phyloP scores from a whole-genome alignment of 441 rosid genomes.

The Syzygium malaccense region DNA sequence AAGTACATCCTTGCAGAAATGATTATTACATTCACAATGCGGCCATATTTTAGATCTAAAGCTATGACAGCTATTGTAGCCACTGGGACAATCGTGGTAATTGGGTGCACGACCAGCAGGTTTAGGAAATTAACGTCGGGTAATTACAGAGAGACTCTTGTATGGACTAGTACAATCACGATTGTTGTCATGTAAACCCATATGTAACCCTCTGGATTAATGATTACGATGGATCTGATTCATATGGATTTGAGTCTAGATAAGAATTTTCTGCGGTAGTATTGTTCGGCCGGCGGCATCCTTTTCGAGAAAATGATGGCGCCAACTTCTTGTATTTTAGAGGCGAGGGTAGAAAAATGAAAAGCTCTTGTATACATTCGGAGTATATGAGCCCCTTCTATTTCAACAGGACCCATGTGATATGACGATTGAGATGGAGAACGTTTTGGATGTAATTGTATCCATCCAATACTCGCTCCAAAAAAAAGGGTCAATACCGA shows the following conservation, averaged over 20 bases:
- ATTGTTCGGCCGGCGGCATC: accelerated
- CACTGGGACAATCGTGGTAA: background rate
- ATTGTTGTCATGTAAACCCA: too few species aligned
- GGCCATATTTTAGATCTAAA: background rate
- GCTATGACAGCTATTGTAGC: background rate
- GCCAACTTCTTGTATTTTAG: background rate
- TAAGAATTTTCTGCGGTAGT: too few species aligned
- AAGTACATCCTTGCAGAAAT: background rate
- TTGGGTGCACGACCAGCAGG: background rate
- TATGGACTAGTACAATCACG: accelerated
- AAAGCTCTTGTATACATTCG: background rate
- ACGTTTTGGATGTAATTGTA: accelerated
- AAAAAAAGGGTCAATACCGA: too few species aligned
- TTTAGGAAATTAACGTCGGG: background rate
- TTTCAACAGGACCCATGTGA: too few species aligned
- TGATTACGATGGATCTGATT: too few species aligned
- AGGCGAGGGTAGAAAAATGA: background rate
- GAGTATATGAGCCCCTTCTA: too few species aligned
- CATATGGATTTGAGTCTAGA: background rate
- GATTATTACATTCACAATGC: background rate
- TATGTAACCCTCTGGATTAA: background rate
- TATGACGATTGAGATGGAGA: too few species aligned
- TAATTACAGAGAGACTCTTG: background rate
- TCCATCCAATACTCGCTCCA: background rate
- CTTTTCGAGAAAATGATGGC: background rate